phyloP scores from a whole-genome alignment of 805 yeast genomes.

The Kuraishia piskuri region DNA sequence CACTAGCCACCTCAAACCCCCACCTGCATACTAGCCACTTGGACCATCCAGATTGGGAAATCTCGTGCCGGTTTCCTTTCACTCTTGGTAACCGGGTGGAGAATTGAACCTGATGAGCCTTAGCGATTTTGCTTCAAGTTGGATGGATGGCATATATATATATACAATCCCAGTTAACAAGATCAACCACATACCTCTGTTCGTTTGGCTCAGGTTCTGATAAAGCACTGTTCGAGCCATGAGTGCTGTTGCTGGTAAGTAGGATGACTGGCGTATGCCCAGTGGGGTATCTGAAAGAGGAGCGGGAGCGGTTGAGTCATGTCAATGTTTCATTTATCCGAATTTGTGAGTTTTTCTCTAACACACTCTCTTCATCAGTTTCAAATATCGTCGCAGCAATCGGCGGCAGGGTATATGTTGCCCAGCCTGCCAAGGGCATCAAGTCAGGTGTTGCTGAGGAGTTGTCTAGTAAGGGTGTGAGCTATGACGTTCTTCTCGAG shows the following conservation, averaged over 20 bases:
- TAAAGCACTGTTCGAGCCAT: neutral
- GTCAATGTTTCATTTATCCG: too few species aligned
- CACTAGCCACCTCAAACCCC: neutral
- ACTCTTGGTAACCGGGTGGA: neutral
- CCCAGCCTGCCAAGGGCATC: slow-evolving; percentile 39
- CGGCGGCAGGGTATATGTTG: slow-evolving; percentile 28
- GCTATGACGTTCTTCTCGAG: slow-evolving; percentile 21
- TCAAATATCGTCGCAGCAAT: slow-evolving; percentile 20
- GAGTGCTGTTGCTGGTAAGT: neutral
- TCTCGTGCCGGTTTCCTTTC: neutral
- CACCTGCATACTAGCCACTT: neutral
- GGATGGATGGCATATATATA: neutral
- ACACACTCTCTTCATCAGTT: slow-evolving; percentile 12
- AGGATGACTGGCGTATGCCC: neutral
- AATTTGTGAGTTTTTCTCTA: neutral
- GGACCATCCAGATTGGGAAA: neutral
- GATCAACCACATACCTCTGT: neutral
- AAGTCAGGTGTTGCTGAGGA: slow-evolving; percentile 22
- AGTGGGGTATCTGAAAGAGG: neutral
- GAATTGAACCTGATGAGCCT: neutral
- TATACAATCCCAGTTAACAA: neutral
- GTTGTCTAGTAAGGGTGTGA: slow-evolving; percentile 10
- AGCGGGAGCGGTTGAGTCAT: neutral
- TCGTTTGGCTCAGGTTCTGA: neutral
- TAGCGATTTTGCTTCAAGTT: too few species aligned